These are phyloP conservation scores for Psidium friedrichsthalianum DNA, from an alignment of 345 rosid genomes.

Conservation along the genomic window DNA sequence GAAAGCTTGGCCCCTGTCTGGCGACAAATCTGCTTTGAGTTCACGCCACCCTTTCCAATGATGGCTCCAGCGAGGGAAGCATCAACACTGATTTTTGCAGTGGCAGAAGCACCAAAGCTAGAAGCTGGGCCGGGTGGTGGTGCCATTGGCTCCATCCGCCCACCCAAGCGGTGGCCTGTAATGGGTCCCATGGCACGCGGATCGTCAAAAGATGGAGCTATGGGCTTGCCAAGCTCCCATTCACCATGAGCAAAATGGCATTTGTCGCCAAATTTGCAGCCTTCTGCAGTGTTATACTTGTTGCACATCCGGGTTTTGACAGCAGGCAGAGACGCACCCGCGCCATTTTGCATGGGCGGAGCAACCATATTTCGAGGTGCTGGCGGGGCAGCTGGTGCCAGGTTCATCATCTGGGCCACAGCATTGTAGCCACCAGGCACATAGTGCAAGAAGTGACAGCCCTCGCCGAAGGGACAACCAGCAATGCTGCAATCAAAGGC, in stretches of 20 bases:
- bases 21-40: conserved; percentile 70
- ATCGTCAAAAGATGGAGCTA: conserved; percentile 35
- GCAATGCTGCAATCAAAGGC: conserved; percentile 42
- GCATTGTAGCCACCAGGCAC: conserved; percentile 81
- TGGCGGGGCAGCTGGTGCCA: conserved; percentile 30
- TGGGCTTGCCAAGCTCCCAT: conserved; percentile 56
- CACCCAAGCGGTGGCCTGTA: conserved; percentile 29
- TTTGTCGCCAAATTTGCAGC: conserved; percentile 69
- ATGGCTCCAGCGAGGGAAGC: conserved; percentile 82
- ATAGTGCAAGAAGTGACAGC: conserved; percentile 79
- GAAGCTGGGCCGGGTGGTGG: conserved; percentile 36
- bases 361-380: conserved; percentile 34
- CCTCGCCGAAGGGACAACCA: conserved; percentile 91
- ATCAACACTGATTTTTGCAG: conserved; percentile 79
- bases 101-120: conserved; percentile 68
- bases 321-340: conserved; percentile 19
- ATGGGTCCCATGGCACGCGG: conserved; percentile 28
- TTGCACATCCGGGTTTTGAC: conserved; percentile 54
- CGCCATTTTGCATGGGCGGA: conserved; percentile 23
- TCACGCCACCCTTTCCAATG: conserved; percentile 75
- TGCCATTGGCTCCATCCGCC: conserved; percentile 27
- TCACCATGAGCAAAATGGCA: conserved; percentile 74
- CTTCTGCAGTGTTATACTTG: conserved; percentile 45
- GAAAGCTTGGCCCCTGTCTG: conserved; percentile 69
- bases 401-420: conserved; percentile 69